A percentile compares a stretch with the other conserved stretches of the same genome.
phyloP scores from a whole-genome alignment of 768 basidiomycete species.

The Pulveroboletus frians region DNA sequence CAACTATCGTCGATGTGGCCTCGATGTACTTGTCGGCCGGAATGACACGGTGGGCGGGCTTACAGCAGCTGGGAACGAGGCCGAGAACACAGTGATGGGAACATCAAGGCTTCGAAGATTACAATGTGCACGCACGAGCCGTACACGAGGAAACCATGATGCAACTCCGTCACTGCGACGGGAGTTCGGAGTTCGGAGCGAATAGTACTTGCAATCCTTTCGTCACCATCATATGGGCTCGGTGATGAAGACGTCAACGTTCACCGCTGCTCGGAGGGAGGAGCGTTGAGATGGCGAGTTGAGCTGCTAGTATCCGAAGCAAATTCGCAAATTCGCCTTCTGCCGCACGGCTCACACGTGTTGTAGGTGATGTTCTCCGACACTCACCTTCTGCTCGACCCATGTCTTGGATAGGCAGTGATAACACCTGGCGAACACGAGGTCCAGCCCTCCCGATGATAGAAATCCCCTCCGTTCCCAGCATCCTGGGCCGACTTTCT shows the following conservation, averaged over 20 bases:
- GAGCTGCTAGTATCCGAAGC: background rate
- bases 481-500: conserved; percentile 5
- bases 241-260: background rate
- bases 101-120: no score
- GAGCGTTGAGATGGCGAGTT: background rate
- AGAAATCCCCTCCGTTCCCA: conserved; percentile 23
- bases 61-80: no score
- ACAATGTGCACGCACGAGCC: no score
- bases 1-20: no score
- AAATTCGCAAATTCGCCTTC: background rate
- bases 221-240: background rate
- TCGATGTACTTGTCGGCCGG: no score
- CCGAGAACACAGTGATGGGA: no score
- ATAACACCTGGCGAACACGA: conserved; percentile 32
- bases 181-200: background rate
- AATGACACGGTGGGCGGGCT: no score
- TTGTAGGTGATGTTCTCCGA: conserved; percentile 9
- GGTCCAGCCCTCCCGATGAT: conserved; percentile 17
- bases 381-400: background rate
- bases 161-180: background rate
- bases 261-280: background rate
- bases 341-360: conserved; percentile 25
- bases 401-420: conserved; percentile 25
- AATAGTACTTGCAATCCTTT: background rate
- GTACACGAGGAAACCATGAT: conserved; percentile 5